Base-by-base conservation (phyloP, 768 basidiomycete species). In the Boletus rex-veris region DNA sequence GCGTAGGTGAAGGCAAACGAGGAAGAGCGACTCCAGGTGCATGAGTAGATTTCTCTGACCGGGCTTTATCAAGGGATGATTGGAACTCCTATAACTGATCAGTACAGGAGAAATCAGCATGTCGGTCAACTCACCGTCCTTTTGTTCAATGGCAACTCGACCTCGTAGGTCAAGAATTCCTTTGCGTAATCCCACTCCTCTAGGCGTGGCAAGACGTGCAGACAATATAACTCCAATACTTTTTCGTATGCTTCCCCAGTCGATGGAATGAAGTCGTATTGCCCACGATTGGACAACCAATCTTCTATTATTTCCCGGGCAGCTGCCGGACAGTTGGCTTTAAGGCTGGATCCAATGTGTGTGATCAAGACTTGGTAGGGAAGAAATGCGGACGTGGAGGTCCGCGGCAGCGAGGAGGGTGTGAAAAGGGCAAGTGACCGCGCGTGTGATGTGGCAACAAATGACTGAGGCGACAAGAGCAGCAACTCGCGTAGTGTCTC, bases 131-230 rank as follows among this genome's bases (percentile, higher is more conserved):
- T 49, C 63, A 90, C 90, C 74, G 79, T 74, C 70, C 81, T 76
- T 46, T 68, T 73, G 18, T 75, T 71, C 2, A 65, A 58, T 16
- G 77, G 60, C 26, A 92, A 73, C 62, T 92, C 88, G 24, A 74
- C 74, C 64, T 92, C 90, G 58, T 87, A 88, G 38, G 80, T 74
- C 53, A 93, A 64, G 64, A 91, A 92, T 58, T 90, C 88, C 48
- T 74, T 77, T 15, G 85, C 88, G 61, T 90, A 90, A 18, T 85
- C 83, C 90, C 90, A 92, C 62, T 90, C 84, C 45, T 80, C 81
- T 26, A 92, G 66, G 44, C 81, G 80, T 0, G 90, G 87, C 35
- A 93, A 70, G 35, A 92, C 71, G 53, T 85, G 83, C 15, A 91
- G 72, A 60, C 83, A 84, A 69, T 92, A 93, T 11, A 90, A 67